Base-by-base conservation (phyloP, 2,329 filamentous ascomycete genomes). In the Zymoseptoria passerinii region DNA sequence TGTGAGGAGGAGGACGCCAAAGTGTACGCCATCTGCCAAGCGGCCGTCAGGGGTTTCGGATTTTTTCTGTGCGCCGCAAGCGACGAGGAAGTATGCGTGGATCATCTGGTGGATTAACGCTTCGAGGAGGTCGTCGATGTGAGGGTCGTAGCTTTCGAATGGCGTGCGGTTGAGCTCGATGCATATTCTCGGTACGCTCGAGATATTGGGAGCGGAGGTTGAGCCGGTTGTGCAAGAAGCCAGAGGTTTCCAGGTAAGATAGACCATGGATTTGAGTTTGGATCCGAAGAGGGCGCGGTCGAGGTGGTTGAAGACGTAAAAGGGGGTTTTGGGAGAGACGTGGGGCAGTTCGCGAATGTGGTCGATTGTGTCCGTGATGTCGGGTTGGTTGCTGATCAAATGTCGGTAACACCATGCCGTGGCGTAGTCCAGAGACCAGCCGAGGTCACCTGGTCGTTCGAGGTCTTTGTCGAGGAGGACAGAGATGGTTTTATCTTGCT, bases 71-170 rank as follows among this genome's bases (percentile, higher is more conserved):
- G 70, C 68, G 8, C 73, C 73, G 53, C 75, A 77, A 54, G 72
- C 71, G n/a, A 76, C 67, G 2, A 77, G 67, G 57, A 77, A 75
- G 63, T 73, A 77, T 13, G 74, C 75, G 53, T 77, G 75, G 40
- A 77, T 75, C 75, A 77, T 77, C 50, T 77, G 75, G 57, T 77
- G 75, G 5, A 77, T 71, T 48, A 76, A 61, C 5, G 63, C 67
- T 16, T 72, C 73, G 13, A 76, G 60, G 27, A 75, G 65, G 9
- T 73, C 67, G 52, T 71, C 67, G 4, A 72, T 65, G 19, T 62
- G 63, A 2, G 63, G 68, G 10, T 67, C 64, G 10, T 65, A 58
- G 19, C 71, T 63, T 20, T 67, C 61, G 48, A 68, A 70, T 0
- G 63, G 63, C 23, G 58, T 62, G 18, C 52, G 58, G 54, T 72